Evolutionary conservation across 805 yeast genomes (phyloP), one percentile per base, ranked within the genome.

Genomic region (Teunomyces pallodes): DNA sequence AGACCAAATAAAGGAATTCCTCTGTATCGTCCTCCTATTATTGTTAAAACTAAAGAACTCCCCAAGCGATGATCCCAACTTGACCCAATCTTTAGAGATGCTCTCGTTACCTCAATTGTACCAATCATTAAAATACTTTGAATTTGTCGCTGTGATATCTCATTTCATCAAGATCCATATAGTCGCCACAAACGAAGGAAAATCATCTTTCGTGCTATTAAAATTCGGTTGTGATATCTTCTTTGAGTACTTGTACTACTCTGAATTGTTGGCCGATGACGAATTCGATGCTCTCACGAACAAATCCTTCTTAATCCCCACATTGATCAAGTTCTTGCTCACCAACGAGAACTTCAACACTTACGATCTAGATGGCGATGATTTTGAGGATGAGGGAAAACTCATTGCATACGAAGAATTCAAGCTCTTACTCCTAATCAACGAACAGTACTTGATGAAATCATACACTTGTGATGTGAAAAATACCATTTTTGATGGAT

Each of bases 371-470:
- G 60, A 58, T 32, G 65, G 60, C n/a, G 74, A 68, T 36, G 70
- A 66, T 56, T 64, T 26, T 8, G 80, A 77, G 40, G 84, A 85
- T 59, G 77, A 82, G 42, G 75, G 74, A 52, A 85, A 83, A 59
- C 55, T 69, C n/a, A 61, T 68, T 10, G 74, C 76, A 9, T 82
- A 81, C 52, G 80, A 87, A 35, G 83, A 85, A 51, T 83, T 90
- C 69, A 84, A 83, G 57, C 69, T 88, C 12, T 64, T 91, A 9
- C 69, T 91, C 35, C 83, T 90, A 1, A 70, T 91, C 24, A 91
- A 91, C 65, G 97, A 91, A 62, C 97, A 91, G 65, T 91, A 82
- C 65, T 81, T 91, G 84, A 85, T 89, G 80, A 52, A 72, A 55
- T 64, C 76, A 54, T 57, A 75, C 63, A 48, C 65, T 4, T 57